phyloP scores from a whole-genome alignment of 306 rosid species.

The Dryas drummondii region DNA sequence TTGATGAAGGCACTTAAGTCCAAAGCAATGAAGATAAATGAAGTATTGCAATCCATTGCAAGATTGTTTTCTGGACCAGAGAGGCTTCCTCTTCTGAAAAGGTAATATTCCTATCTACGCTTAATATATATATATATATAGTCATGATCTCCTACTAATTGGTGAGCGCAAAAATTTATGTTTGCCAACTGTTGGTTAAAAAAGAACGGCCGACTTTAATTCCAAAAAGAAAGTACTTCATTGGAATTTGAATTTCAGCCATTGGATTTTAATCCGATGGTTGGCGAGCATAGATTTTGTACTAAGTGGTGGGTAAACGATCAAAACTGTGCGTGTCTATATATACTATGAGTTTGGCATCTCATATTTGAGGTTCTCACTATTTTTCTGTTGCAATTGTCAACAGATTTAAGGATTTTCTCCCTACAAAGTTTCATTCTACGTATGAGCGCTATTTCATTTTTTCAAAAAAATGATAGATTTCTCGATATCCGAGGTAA shows the following conservation, averaged over 20 bases:
- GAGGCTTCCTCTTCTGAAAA: conserved; percentile 64
- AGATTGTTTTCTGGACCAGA: conserved; percentile 74
- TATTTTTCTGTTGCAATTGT: conserved; percentile 19
- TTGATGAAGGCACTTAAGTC: conserved; percentile 87
- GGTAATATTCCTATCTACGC: conserved; percentile 35
- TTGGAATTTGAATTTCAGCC: neutral
- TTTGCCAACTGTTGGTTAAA: neutral
- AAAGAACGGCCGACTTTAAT: neutral
- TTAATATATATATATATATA: neutral
- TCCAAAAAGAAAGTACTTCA: neutral
- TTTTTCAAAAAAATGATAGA: conserved; percentile 25
- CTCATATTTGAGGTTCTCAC: conserved; percentile 24
- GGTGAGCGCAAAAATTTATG: neutral
- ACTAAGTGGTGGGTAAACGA: neutral
- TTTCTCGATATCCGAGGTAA: conserved; percentile 2
- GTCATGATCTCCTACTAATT: neutral
- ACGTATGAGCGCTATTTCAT: conserved; percentile 54
- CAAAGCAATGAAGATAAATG: conserved; percentile 72
- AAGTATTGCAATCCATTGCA: conserved; percentile 73
- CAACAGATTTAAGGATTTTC: conserved; percentile 83
- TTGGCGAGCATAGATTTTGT: neutral
- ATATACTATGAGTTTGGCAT: neutral
- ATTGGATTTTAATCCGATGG: neutral
- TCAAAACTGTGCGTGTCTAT: neutral
- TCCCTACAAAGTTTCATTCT: conserved; percentile 80